Conservation (phyloP, 2,329 filamentous ascomycete species). For the Venturiaceae sp. region DNA sequence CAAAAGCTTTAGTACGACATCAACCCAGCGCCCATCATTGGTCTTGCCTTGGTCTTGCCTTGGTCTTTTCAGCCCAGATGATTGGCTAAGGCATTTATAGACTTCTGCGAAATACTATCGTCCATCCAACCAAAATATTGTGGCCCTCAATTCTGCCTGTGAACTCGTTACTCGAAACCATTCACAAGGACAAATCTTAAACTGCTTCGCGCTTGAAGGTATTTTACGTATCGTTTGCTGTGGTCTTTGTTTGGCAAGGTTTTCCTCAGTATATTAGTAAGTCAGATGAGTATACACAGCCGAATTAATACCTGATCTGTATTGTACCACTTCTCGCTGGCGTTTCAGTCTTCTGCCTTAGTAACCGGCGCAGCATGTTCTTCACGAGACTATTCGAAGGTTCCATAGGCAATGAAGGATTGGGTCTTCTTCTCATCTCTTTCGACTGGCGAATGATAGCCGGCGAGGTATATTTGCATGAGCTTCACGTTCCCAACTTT, state of each 20-base stretch:
- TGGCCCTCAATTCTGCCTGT: constrained; percentile 6
- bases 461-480: not conserved
- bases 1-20: constrained; percentile 10
- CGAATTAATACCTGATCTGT: not conserved
- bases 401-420: constrained; percentile 7
- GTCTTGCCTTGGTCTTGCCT: not conserved
- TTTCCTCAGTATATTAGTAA: constrained; percentile 14
- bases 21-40: not conserved
- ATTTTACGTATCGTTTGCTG: constrained; percentile 19
- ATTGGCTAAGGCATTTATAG: constrained; percentile 12
- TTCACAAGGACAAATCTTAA: constrained; percentile 2
- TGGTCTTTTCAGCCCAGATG: constrained; percentile 10
- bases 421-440: constrained; percentile 17
- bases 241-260: constrained; percentile 9
- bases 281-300: not conserved
- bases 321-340: constrained; percentile 1
- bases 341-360: constrained; percentile 9
- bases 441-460: constrained; percentile 32
- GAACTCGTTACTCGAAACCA: constrained; percentile 4
- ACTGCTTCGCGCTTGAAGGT: constrained; percentile 13
- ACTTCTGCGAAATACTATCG: constrained; percentile 7
- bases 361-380: constrained; percentile 7
- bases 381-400: constrained; percentile 9
- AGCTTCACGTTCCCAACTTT: too few species aligned
- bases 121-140: constrained; percentile 11